Base-by-base conservation (phyloP, 148 eudicot species). In the Rhododendron henanense region DNA sequence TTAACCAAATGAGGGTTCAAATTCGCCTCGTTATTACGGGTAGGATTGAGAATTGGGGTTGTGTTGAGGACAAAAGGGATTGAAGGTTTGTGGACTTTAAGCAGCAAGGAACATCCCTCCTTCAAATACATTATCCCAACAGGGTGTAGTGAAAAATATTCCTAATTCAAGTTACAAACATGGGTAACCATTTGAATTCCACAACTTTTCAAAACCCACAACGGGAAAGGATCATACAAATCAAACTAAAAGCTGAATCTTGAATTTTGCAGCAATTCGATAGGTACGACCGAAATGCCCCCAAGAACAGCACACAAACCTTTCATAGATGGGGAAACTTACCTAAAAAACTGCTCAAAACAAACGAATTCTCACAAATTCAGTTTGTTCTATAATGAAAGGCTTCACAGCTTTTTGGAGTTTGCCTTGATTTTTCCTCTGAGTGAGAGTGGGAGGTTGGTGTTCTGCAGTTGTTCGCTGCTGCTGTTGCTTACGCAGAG, bases 1-100 rank as follows among this genome's bases (percentile, higher is more conserved):
- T 85, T 79, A 31, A 94, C 69, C 47, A 79, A 48, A 55, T 47
- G 75, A 33, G 76, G 45, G 37, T 47, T 84, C 11, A 81, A 39
- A 37, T 47, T 85, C 15, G 85, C 6, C 63, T 89, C 86, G 59
- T 86, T 84, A 19, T 86, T 71, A 19, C 67, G 84, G 19, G 35
- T 33, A 15, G 79, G 31, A 74, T 90, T 81, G 14, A 88, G 84
- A 82, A 81, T 74, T 83, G 93, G 91, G 88, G 74, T 92, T 86
- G 93, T 87, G 88, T 91, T 94, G 84, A 94, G 92, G 14, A 96
- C 86, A 88, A 94, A 96, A 74, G 98, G 98, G 69, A 93, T 89
- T 79, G 92, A 88, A 44, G 93, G 93, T 88, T 92, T 96, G 39
- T 84, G 91, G 74, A 92, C 85, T 91, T 91, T 96, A 50, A 93